Evolutionary conservation across 768 basidiomycete genomes (phyloP), one percentile per base, ranked within the genome.

Genomic region (Gymnopilus dilepis): DNA sequence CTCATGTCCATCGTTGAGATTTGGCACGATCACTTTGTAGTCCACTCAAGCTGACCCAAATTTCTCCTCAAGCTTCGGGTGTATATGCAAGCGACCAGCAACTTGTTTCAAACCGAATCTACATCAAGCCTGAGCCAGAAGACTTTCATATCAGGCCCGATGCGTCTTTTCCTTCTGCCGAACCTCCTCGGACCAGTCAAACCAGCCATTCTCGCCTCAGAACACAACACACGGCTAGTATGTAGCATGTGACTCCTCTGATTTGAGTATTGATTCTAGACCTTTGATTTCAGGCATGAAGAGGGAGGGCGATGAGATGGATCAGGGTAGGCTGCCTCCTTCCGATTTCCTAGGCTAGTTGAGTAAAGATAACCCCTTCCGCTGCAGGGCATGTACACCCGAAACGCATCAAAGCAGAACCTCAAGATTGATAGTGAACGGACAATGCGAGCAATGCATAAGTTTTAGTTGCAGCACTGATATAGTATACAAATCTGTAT

Each of bases 391-490:
- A 48, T 28, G 6, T 26, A 28, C 47, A 47, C 11, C 8, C 58
- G n/a, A 59, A 59, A 28, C 58, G 58, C 22, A 42, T 59, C 34
- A 59, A 59, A 13, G 21, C 58, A 24, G 58, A 59, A 52, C 34
- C 48, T 37, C 22, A 51, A 26, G 58, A 57, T 31, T 50, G 22
- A 40, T 38, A n/a, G n/a, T n/a, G n/a, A n/a, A n/a, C n/a, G n/a
- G n/a, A n/a, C n/a, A n/a, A n/a, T n/a, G n/a, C n/a, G n/a, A n/a
- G n/a, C n/a, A n/a, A n/a, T n/a, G n/a, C n/a, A n/a, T n/a, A n/a
- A n/a, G n/a, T n/a, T n/a, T n/a, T n/a, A n/a, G n/a, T n/a, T n/a
- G n/a, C n/a, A n/a, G n/a, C n/a, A n/a, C n/a, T n/a, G n/a, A n/a
- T n/a, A n/a, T n/a, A n/a, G n/a, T n/a, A n/a, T n/a, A n/a, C n/a